phyloP scores from a whole-genome alignment of 23 red algal genomes.

The Gracilariopsis chorda region DNA sequence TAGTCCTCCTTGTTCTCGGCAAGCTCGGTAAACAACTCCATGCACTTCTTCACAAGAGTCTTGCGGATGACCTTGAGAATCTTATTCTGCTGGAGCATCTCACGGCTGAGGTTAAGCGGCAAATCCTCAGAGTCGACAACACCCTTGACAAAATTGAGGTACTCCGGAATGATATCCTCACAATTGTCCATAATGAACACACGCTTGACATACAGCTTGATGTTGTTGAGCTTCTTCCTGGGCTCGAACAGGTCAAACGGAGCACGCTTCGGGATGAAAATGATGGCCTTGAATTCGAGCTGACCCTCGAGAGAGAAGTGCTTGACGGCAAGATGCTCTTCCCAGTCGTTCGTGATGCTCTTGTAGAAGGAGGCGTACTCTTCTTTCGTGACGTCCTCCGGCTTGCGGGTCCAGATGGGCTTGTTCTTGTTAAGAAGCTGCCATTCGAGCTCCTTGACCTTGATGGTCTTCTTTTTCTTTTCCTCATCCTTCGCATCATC shows the following conservation, averaged over 20 bases:
- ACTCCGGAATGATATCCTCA: conserved; percentile 99
- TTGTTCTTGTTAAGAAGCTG: conserved; percentile 99
- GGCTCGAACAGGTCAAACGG: conserved; percentile 99
- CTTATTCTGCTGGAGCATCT: conserved; percentile 99
- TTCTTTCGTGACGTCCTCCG: conserved; percentile 91
- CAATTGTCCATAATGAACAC: conserved; percentile 99
- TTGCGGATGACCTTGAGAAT: conserved; percentile 99
- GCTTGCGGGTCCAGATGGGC: conserved; percentile 97
- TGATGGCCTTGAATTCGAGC: conserved; percentile 90
- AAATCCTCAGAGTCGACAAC: conserved; percentile 98
- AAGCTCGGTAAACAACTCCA: conserved; percentile 95
- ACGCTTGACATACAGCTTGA: conserved; percentile 94
- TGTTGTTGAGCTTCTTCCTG: conserved; percentile 98
- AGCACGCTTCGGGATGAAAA: conserved; percentile 95
- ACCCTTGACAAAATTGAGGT: conserved; percentile 99
- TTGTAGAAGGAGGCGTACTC: conserved; percentile 99
- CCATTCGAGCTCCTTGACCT: conserved; percentile 96
- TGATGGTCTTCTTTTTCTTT: conserved; percentile 95
- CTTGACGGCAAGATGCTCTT: conserved; percentile 93
- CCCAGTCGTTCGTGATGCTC: conserved; percentile 99
- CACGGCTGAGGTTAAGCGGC: conserved; percentile 95
- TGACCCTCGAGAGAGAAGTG: conserved; percentile 97
- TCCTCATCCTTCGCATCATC: conserved; percentile 76
- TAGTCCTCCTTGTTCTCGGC: conserved; percentile 99
- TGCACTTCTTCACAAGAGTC: conserved; percentile 98